Percentiles rank a stretch among this genome's conserved stretches.
Evolutionary conservation across 768 basidiomycete genomes (phyloP).

Genomic region (Butyriboletus loyo): DNA sequence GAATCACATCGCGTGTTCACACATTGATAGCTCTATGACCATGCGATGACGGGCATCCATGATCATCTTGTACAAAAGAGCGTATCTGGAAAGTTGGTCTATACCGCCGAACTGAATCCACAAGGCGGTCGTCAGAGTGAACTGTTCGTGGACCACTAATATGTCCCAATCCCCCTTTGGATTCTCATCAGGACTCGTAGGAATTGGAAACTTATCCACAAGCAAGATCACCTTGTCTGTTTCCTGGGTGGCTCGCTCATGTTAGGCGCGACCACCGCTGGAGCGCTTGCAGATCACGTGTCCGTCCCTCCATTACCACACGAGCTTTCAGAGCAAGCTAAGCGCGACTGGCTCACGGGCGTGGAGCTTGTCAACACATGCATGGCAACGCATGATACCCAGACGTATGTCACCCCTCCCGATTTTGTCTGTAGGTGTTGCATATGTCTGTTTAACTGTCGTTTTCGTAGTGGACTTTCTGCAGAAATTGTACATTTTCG

Average conservation of each 20-base stretch:
- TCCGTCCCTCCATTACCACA: conserved; percentile 66
- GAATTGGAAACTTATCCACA: conserved; percentile 72
- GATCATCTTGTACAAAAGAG: conserved; percentile 68
- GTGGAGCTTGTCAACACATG: conserved; percentile 83
- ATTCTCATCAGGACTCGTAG: conserved; percentile 35
- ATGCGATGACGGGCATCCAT: conserved; percentile 81
- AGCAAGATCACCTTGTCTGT: conserved; percentile 95
- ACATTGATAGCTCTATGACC: conserved; percentile 76
- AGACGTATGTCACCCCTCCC: conserved; percentile 54
- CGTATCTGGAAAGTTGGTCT: conserved; percentile 54
- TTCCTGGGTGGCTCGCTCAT: conserved; percentile 92
- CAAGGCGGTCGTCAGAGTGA: conserved; percentile 35
- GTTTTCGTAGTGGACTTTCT: conserved; percentile 61
- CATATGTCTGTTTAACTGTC: not conserved
- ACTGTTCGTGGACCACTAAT: conserved; percentile 30
- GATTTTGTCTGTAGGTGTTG: not conserved
- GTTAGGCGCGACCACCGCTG: conserved; percentile 77
- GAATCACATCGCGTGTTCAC: not conserved
- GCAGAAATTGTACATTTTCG: conserved; percentile 91
- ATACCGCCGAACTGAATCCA: conserved; percentile 81
- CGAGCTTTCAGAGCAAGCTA: conserved; percentile 58
- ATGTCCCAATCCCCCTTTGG: not conserved
- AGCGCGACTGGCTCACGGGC: conserved; percentile 81
- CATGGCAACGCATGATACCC: conserved; percentile 79
- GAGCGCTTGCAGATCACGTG: conserved; percentile 49